Evolutionary conservation across 345 rosid genomes (phyloP), one percentile per base, ranked within the genome.

Genomic region (Salix suchowensis): DNA sequence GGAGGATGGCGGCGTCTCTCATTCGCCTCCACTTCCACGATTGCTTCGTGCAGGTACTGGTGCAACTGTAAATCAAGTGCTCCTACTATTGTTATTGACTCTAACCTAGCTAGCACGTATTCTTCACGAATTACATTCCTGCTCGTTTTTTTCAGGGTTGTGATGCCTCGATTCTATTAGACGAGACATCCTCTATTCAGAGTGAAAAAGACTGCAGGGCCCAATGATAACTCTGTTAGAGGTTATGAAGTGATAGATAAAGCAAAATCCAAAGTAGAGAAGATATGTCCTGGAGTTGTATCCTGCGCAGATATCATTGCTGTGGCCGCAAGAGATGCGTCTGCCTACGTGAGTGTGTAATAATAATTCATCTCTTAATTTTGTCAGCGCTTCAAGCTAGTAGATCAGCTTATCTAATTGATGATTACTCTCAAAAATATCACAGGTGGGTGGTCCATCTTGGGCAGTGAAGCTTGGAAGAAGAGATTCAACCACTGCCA

Each of bases 391-490:
- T 23, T 16, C 46, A 18, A 37, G 7, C 1, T 18, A 11, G 28
- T 36, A 10, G 4, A 34, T 36, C 46, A 34, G 28, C 12, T 11
- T 9, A 7, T 9, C 32, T 2, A 44, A 44, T 46, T 30, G 6
- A 50, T 46, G 18, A 24, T 46, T 6, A 2, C 9, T 26, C 16
- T 16, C 18, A 70, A 28, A 69, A 40, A 40, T 58, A 28, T 58
- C 7, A 0, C 48, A 78, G 81, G 83, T 76, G 55, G 80, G 72
- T 3, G 80, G 83, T 19, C 83, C 77, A 9, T 66, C 77, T 1
- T 81, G 77, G 74, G 69, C 55, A 4, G 80, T 81, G 54, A 61
- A 69, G 70, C 78, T 79, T n/a, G 78, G 82, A 68, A 74, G 82
- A 70, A 79, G 74, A 52, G 82, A 79, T 8, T 79, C 78, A 6